These are phyloP conservation scores for Bonia amplexicaulis DNA, from an alignment of 176 grass and related monocot species.

Conservation along the genomic window DNA sequence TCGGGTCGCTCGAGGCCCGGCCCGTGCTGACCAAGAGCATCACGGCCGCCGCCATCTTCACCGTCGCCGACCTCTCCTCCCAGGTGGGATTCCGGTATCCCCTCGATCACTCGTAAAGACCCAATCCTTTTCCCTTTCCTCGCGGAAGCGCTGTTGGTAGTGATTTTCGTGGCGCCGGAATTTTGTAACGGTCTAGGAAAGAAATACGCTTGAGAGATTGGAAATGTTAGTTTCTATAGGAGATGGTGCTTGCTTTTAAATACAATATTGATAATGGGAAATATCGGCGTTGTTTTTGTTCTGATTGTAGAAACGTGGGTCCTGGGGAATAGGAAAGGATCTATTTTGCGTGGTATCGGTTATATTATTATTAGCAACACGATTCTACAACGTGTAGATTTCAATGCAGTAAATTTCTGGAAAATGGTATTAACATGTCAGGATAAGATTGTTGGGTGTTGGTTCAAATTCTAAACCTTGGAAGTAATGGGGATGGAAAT, in stretches of 20 bases:
- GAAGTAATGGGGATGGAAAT: not conserved
- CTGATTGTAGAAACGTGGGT: not conserved
- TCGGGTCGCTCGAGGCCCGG: constrained; percentile 59
- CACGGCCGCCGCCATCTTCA: constrained; percentile 83
- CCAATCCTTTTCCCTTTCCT: not conserved
- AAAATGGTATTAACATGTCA: not conserved
- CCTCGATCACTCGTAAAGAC: not conserved
- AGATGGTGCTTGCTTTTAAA: not conserved
- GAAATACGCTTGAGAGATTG: not conserved
- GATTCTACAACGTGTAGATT: not conserved
- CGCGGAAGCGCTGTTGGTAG: not conserved
- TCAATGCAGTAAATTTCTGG: not conserved
- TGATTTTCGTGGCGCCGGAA: not conserved
- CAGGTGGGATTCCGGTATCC: constrained; percentile 42
- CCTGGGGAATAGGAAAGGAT: not conserved
- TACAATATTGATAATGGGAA: not conserved
- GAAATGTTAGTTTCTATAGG: not conserved
- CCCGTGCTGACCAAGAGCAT: constrained; percentile 87
- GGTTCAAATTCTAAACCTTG: not conserved
- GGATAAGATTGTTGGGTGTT: not conserved
- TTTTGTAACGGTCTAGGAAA: not conserved
- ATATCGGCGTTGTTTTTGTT: not conserved
- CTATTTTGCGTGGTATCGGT: not conserved
- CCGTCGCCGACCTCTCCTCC: constrained; percentile 65
- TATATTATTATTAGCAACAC: not conserved